Evolutionary conservation across 2,329 filamentous ascomycete species (phyloP), one percentile per base, ranked within the genome.

Genomic region (Stenocarpella maydis): DNA sequence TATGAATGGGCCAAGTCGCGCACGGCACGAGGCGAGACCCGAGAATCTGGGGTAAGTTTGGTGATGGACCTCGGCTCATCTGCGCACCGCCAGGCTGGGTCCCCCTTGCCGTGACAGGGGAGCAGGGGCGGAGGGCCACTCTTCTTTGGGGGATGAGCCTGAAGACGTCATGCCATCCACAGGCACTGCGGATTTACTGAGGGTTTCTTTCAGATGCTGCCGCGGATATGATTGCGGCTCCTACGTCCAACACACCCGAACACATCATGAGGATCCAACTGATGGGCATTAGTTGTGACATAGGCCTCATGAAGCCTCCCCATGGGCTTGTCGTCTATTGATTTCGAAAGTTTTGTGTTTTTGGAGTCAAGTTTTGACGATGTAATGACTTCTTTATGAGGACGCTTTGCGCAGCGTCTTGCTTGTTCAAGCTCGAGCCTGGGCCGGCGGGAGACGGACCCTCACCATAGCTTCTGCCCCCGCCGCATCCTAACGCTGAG

Each of bases 41-140:
- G 63, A 49, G 61, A 69, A 69, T 71, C 69, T 58, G 67, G 69
- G 69, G 67, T 69, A 69, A 26, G 24, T 19, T 19, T 37, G 41
- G 19, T 9, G 37, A 34, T 60, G 61, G 63, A 71, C 69, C 69
- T 71, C 69, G 69, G 69, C 63, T 63, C 54, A 55, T 66, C 39
- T 55, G 28, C 45, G 45, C 52, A 47, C n/a, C 37, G 52, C 43
- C 39, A 31, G 19, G 31, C n/a, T 64, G 67, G 34, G 55, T 19
- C 34, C 34, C 45, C 14, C 21, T 37, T 37, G 28, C 61, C 19
- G 45, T 50, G 26, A 15, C 43, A 58, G 34, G 68, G 67, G 9
- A 2, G 7, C 31, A 6, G 12, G 37, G 26, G 34, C 34, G 6
- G 12, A 53, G 26, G 34, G 19, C 28, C 50, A 12, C 28, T 12